Evolutionary conservation across 371 early-diverging fungal species (phyloP).

Genomic region (Syncephalis fuscata): DNA sequence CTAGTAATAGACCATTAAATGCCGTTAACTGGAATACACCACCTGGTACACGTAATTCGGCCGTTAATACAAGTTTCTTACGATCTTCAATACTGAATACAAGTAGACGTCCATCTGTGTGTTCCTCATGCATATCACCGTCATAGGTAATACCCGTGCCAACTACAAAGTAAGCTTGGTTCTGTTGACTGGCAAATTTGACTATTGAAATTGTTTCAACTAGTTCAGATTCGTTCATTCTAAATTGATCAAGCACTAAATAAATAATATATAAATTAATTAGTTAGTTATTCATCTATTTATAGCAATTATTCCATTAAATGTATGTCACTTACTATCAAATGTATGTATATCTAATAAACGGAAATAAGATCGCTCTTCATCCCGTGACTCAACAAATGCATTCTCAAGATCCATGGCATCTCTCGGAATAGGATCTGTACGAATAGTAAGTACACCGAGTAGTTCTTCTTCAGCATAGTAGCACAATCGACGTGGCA

Average conservation of each 20-base stretch:
- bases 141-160: slow-evolving; percentile 39
- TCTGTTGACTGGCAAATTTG: slow-evolving; percentile 7
- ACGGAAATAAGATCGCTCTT: too few species aligned
- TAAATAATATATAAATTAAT: neutral
- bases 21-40: slow-evolving; percentile 31
- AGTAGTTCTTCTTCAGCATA: slow-evolving; percentile 29
- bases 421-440: too few species aligned
- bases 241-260: slow-evolving; percentile 18
- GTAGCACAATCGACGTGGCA: slow-evolving; percentile 51
- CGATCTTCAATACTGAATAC: slow-evolving; percentile 18
- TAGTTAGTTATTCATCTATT: too few species aligned
- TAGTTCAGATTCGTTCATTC: slow-evolving; percentile 15
- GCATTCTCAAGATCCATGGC: too few species aligned
- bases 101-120: slow-evolving; percentile 37
- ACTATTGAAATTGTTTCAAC: slow-evolving; percentile 14
- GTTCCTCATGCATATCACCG: slow-evolving; percentile 26
- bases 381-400: too few species aligned
- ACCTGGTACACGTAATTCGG: slow-evolving; percentile 21
- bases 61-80: slow-evolving; percentile 18
- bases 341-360: neutral
- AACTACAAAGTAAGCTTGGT: slow-evolving; percentile 21
- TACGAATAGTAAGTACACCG: slow-evolving; percentile 28
- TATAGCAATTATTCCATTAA: too few species aligned
- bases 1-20: slow-evolving; percentile 29
- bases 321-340: neutral